These are phyloP conservation scores for Phytopythium cucurbitacearum DNA, from an alignment of 352 stramenopile species.

Conservation along the genomic window DNA sequence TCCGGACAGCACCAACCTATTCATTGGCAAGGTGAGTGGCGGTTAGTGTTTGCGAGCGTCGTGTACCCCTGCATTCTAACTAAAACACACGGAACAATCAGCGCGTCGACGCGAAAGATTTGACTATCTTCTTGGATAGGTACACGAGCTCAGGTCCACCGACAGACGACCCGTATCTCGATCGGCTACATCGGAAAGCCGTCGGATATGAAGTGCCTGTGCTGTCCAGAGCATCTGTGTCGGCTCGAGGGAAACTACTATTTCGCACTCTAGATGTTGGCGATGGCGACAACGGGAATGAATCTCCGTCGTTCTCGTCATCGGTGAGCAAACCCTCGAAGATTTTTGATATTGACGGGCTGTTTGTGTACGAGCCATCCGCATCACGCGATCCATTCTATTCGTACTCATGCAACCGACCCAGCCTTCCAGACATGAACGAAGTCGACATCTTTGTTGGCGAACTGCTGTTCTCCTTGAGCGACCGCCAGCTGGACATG, in stretches of 20 bases:
- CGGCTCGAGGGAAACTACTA: constrained; percentile 45
- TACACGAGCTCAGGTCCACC: constrained; percentile 56
- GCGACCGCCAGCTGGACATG: constrained; percentile 79
- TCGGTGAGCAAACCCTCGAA: constrained; percentile 9
- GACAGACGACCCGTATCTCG: constrained; percentile 15
- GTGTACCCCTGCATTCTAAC: not conserved
- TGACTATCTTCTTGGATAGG: constrained; percentile 83
- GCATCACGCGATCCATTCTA: constrained; percentile 62
- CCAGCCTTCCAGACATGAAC: constrained; percentile 35
- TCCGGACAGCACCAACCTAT: constrained; percentile 33
- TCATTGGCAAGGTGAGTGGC: constrained; percentile 46
- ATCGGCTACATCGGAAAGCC: constrained; percentile 57
- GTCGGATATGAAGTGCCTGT: constrained; percentile 80
- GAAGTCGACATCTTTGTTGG: constrained; percentile 71
- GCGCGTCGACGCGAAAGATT: constrained; percentile 65
- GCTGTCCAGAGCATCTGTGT: constrained; percentile 62
- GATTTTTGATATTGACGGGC: constrained; percentile 28
- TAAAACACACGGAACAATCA: constrained; percentile 11
- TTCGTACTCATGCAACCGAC: constrained; percentile 51
- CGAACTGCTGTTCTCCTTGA: constrained; percentile 74
- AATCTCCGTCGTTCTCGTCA: not conserved
- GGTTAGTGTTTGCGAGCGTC: too few species aligned
- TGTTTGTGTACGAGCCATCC: constrained; percentile 40
- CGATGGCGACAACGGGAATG: constrained; percentile 2
- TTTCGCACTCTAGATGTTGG: constrained; percentile 29